Conservation (phyloP, 257 asterid species). For the Penstemon eatonii region DNA sequence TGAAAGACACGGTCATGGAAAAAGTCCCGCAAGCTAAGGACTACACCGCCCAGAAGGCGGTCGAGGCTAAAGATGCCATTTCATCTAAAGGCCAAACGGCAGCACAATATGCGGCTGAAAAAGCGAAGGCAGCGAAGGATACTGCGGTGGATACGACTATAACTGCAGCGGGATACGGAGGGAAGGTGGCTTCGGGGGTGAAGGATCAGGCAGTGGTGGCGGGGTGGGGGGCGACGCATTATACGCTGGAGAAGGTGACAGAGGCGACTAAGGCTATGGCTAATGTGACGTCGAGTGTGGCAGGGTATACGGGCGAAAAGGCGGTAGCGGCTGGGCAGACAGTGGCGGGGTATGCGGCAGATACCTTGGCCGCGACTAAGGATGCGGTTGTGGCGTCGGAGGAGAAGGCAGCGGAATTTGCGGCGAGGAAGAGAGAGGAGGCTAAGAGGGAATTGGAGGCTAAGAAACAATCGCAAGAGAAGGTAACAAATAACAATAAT, state of each 20-base stretch:
- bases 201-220: slow-evolving; percentile 65
- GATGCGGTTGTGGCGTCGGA: too few relatives aligned
- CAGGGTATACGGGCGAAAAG: slow-evolving; percentile 51
- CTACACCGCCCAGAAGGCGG: slow-evolving; percentile 24
- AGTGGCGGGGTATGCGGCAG: slow-evolving; percentile 24
- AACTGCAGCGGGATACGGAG: slow-evolving; percentile 40
- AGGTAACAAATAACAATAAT: too few relatives aligned
- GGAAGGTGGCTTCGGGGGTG: slow-evolving; percentile 48
- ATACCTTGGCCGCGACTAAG: too few relatives aligned
- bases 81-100: slow-evolving; percentile 30
- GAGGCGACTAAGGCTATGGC: slow-evolving; percentile 64
- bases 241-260: slow-evolving; percentile 55
- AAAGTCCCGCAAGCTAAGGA: slow-evolving; percentile 36
- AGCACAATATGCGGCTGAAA: slow-evolving; percentile 26
- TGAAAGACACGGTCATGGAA: slow-evolving; percentile 29
- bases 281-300: slow-evolving; percentile 48
- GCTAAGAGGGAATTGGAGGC: too few relatives aligned
- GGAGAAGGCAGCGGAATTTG: too few relatives aligned
- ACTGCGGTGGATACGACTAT: slow-evolving; percentile 25
- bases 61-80: slow-evolving; percentile 23
- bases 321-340: slow-evolving; percentile 52
- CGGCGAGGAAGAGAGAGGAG: too few relatives aligned
- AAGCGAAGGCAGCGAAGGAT: slow-evolving; percentile 29
- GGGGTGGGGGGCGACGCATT: slow-evolving; percentile 81
- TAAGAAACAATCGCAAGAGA: too few relatives aligned